Conservation (phyloP, 371 early-diverging fungal genomes). For the Mycotypha africana region DNA sequence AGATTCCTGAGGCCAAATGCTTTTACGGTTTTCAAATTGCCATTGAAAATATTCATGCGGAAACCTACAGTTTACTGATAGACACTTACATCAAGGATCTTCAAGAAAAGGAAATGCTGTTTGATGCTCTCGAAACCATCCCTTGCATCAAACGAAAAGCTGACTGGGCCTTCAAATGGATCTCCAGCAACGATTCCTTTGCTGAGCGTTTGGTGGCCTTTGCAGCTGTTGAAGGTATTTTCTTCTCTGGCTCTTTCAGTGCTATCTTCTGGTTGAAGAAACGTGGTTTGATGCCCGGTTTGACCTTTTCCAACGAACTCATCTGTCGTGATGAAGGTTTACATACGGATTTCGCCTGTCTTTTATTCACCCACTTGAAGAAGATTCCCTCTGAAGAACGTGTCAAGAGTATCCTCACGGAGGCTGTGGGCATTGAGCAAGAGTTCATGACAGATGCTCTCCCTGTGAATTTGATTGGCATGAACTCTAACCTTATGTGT, state of each 20-base stretch:
- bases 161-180: constrained; percentile 99
- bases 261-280: constrained; percentile 99
- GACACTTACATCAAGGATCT: constrained; percentile 98
- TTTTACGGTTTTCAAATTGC: constrained; percentile 99
- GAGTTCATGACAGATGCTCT: constrained; percentile 96
- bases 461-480: constrained; percentile 96
- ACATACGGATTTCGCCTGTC: constrained; percentile 99
- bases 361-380: constrained; percentile 86
- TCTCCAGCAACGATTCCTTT: constrained; percentile 87
- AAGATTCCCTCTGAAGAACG: constrained; percentile 73
- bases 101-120: constrained; percentile 83
- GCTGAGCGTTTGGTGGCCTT: constrained; percentile 97
- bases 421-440: constrained; percentile 96
- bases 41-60: constrained; percentile 99
- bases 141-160: constrained; percentile 98
- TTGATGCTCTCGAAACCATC: constrained; percentile 97
- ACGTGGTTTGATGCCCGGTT: constrained; percentile 99
- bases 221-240: constrained; percentile 99
- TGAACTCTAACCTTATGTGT: constrained; percentile 97
- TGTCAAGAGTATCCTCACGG: constrained; percentile 79
- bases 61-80: constrained; percentile 98
- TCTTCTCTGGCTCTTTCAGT: constrained; percentile 99
- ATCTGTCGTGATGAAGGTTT: constrained; percentile 99
- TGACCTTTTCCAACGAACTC: constrained; percentile 99
- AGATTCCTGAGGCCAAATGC: constrained; percentile 97